Conservation (phyloP, 768 basidiomycete genomes). For the Agrocybe pediades region DNA sequence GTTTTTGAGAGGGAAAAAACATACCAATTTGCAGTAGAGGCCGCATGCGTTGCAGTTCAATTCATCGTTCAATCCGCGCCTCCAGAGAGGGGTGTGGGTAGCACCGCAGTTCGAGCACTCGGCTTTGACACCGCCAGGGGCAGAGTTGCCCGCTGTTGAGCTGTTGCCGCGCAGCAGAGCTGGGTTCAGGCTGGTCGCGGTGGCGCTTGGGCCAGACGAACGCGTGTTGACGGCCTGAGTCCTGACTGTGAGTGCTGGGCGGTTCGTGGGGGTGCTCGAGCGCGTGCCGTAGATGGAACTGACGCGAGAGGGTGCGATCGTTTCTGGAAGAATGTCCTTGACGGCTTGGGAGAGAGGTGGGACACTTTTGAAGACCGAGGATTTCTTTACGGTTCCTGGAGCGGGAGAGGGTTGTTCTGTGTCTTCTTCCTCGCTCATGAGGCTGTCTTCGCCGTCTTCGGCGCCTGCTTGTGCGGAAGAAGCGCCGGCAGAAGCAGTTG, state of each 20-base stretch:
- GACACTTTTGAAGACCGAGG: slow-evolving; percentile 28
- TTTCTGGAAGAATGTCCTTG: slow-evolving; percentile 50
- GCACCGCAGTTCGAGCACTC: slow-evolving; percentile 90
- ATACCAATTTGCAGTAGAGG: slow-evolving; percentile 81
- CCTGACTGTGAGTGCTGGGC: slow-evolving; percentile 64
- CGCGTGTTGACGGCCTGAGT: slow-evolving; percentile 53
- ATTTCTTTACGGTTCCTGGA: slow-evolving; percentile 30
- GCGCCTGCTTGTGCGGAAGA: slow-evolving; percentile 26
- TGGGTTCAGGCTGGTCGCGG: slow-evolving; percentile 58
- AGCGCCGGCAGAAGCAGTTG: no score
- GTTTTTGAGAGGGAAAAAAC: slow-evolving; percentile 24
- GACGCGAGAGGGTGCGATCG: slow-evolving; percentile 59
- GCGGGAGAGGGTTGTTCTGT: slow-evolving; percentile 30
- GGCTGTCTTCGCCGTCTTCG: slow-evolving; percentile 30
- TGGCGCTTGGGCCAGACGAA: slow-evolving; percentile 65
- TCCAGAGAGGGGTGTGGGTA: slow-evolving; percentile 87
- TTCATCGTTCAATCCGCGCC: slow-evolving; percentile 85
- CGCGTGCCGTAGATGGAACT: slow-evolving; percentile 56
- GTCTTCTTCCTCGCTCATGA: slow-evolving; percentile 36
- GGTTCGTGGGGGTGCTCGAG: slow-evolving; percentile 40
- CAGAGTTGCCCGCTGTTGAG: slow-evolving; percentile 34
- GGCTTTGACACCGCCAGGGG: slow-evolving; percentile 66
- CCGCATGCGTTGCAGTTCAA: slow-evolving; percentile 90
- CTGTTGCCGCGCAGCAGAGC: slow-evolving; percentile 37
- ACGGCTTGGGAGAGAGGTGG: slow-evolving; percentile 40